These are phyloP conservation scores for Papiliotrema flavescens DNA, from an alignment of 1,284 basidiomycete genomes.

Conservation along the genomic window DNA sequence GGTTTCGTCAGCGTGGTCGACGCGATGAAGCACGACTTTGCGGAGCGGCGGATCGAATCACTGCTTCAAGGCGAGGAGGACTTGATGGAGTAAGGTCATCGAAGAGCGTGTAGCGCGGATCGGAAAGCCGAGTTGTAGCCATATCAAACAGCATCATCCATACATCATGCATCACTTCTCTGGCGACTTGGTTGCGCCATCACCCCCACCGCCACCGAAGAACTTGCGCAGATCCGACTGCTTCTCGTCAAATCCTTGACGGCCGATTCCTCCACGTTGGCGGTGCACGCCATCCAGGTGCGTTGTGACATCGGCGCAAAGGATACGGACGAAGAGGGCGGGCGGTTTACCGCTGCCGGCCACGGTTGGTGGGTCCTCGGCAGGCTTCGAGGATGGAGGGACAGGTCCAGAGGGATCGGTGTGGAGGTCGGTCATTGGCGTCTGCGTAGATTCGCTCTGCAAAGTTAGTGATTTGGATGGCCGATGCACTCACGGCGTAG, in stretches of 20 bases:
- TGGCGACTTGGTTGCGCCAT: background rate
- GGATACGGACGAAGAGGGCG: constrained; percentile 32
- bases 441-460: constrained; percentile 19
- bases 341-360: constrained; percentile 14
- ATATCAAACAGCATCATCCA: background rate
- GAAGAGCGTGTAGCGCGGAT: too few relatives aligned
- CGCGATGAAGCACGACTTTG: constrained; percentile 63
- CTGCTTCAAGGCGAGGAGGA: constrained; percentile 54
- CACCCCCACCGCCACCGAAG: constrained; percentile 56
- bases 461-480: background rate
- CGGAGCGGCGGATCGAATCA: constrained; percentile 65
- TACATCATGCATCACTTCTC: background rate
- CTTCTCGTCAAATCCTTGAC: constrained; percentile 64
- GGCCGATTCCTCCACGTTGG: constrained; percentile 73
- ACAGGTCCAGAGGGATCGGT: constrained; percentile 25
- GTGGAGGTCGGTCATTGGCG: constrained; percentile 9
- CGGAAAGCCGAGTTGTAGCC: background rate
- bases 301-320: constrained; percentile 42
- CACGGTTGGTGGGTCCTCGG: constrained; percentile 21
- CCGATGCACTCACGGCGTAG: constrained; percentile 28
- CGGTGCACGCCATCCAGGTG: constrained; percentile 54
- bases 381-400: constrained; percentile 30
- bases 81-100: constrained; percentile 19
- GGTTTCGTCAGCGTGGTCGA: constrained; percentile 58
- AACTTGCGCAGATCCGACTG: constrained; percentile 73